A percentile compares a stretch with the other conserved stretches of the same genome.
Conservation (phyloP, 257 asterid species). For the Rehmannia glutinosa region DNA sequence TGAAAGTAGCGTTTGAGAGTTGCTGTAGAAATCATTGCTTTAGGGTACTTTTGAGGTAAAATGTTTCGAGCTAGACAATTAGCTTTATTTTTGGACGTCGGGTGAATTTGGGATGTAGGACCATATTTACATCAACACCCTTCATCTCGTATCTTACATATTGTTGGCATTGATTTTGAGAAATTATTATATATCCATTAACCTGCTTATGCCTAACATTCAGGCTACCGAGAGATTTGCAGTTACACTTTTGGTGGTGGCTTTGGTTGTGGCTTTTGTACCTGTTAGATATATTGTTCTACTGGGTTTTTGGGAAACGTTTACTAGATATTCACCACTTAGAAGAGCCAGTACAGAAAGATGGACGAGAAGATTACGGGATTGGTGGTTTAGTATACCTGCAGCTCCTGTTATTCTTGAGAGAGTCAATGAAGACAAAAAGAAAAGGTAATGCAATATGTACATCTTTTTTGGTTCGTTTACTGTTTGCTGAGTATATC, state of each 20-base stretch:
- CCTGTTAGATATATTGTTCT: constrained; percentile 46
- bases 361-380: constrained; percentile 75
- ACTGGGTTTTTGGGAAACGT: constrained; percentile 56
- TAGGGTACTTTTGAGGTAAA: neutral
- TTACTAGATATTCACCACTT: constrained; percentile 68
- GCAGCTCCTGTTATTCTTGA: constrained; percentile 83
- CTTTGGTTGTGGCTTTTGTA: constrained; percentile 53
- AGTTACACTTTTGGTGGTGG: constrained; percentile 44
- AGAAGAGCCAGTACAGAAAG: constrained; percentile 73
- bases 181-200: neutral
- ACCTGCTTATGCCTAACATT: neutral
- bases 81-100: neutral
- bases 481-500: neutral
- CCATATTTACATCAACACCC: neutral
- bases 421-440: constrained; percentile 59
- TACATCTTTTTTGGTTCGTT: neutral
- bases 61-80: neutral
- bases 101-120: neutral
- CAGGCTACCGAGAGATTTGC: constrained; percentile 87
- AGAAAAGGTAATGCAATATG: constrained; percentile 44
- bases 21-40: neutral
- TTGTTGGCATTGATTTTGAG: neutral
- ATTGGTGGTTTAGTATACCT: constrained; percentile 98
- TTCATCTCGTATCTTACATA: neutral
- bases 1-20: neutral